Evolutionary conservation across 2,329 filamentous ascomycete genomes (phyloP).

Genomic region (Venturia asperata): DNA sequence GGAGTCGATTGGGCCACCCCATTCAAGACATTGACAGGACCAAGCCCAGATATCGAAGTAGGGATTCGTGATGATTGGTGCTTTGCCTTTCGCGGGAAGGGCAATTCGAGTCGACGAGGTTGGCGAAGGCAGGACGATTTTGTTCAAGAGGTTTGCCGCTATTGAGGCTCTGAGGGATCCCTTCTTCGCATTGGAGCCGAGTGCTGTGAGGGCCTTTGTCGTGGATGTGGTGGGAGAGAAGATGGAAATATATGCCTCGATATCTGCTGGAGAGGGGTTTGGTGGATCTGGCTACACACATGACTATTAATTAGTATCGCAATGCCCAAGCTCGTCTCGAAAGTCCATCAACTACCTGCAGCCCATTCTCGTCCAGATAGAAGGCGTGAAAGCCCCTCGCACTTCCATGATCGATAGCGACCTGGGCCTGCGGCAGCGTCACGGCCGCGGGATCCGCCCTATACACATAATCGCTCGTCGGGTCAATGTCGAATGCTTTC

Average conservation of each 20-base stretch:
- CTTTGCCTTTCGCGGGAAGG: slow-evolving; percentile 29
- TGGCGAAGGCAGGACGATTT: slow-evolving; percentile 44
- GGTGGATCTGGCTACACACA: slow-evolving; percentile 30
- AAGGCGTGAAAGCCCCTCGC: slow-evolving; percentile 44
- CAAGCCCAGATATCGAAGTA: slow-evolving; percentile 62
- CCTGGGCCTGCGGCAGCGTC: slow-evolving; percentile 44
- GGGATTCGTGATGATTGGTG: slow-evolving; percentile 51
- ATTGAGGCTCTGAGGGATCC: slow-evolving; percentile 52
- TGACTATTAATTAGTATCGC: neutral
- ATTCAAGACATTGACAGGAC: slow-evolving; percentile 57
- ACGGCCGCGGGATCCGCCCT: slow-evolving; percentile 43
- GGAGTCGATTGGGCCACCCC: slow-evolving; percentile 52
- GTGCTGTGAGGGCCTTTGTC: slow-evolving; percentile 54
- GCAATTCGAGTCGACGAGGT: slow-evolving; percentile 29
- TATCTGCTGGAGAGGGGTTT: slow-evolving; percentile 48
- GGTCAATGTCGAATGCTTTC: slow-evolving; percentile 41
- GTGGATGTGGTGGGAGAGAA: slow-evolving; percentile 57
- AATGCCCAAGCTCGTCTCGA: neutral
- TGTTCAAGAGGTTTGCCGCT: slow-evolving; percentile 49
- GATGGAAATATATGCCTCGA: slow-evolving; percentile 59
- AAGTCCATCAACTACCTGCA: slow-evolving; percentile 27
- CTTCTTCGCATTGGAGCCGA: slow-evolving; percentile 60
- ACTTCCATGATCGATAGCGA: slow-evolving; percentile 41
- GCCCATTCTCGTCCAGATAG: slow-evolving; percentile 41
- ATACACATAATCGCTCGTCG: slow-evolving; percentile 44